Conservation (phyloP, 805 yeast genomes). For the Maudiozyma barnettii region DNA sequence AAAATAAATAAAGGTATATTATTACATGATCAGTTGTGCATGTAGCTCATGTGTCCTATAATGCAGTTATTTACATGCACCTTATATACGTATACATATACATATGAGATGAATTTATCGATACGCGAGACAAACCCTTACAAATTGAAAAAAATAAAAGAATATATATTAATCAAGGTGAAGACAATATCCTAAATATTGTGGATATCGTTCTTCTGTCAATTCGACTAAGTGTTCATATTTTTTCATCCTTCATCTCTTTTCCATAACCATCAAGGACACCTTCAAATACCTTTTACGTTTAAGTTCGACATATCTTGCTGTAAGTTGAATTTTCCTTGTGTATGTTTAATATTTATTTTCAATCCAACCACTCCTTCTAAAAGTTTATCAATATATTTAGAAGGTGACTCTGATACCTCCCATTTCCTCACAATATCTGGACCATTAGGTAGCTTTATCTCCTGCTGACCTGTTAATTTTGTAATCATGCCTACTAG, state of each 20-base stretch:
- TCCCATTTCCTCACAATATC: background rate
- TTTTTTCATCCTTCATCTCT: background rate
- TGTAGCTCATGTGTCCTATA: too few relatives aligned
- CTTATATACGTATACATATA: too few relatives aligned
- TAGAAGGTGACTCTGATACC: background rate
- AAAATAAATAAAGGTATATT: too few relatives aligned
- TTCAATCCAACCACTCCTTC: background rate
- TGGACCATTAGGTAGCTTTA: background rate
- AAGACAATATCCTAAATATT: too few relatives aligned
- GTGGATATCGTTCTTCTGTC: too few relatives aligned
- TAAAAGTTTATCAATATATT: background rate
- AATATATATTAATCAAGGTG: too few relatives aligned
- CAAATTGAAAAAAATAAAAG: too few relatives aligned
- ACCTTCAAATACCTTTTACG: background rate
- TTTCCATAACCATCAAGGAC: background rate
- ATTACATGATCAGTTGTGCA: too few relatives aligned
- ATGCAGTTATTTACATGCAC: too few relatives aligned
- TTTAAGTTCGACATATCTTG: background rate
- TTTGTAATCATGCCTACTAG: background rate
- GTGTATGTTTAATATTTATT: background rate
- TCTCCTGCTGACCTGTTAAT: background rate
- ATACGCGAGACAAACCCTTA: too few relatives aligned
- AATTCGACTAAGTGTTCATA: too few relatives aligned
- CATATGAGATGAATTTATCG: too few relatives aligned
- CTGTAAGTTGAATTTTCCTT: background rate